Percentiles rank a stretch among this genome's conserved stretches.
phyloP scores from a whole-genome alignment of 2,329 filamentous ascomycete genomes.

The Exserohilum rostratum region DNA sequence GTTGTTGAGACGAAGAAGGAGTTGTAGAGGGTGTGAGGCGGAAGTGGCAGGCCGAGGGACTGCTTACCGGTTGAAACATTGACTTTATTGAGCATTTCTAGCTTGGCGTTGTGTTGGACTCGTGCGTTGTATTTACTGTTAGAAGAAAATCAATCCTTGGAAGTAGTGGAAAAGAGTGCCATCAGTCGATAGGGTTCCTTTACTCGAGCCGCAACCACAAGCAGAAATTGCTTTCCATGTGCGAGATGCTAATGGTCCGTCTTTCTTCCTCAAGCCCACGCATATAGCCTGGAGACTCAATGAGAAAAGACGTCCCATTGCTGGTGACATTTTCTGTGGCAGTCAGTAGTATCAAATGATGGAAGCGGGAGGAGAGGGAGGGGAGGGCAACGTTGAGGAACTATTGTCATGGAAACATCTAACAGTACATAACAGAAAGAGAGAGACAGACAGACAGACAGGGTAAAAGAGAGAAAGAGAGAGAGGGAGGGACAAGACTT shows the following conservation, averaged over 20 bases:
- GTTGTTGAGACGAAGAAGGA: conserved; percentile 49
- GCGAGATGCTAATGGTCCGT: neutral
- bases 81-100: conserved; percentile 15
- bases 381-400: neutral
- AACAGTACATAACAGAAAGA: neutral
- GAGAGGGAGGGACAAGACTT: conserved; percentile 7
- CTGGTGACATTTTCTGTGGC: conserved; percentile 18
- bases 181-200: too few relatives aligned
- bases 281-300: conserved; percentile 36
- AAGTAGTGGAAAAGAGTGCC: neutral
- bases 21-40: conserved; percentile 17
- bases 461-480: conserved; percentile 14
- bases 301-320: conserved; percentile 45
- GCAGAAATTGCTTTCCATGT: neutral
- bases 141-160: neutral
- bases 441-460: conserved; percentile 10
- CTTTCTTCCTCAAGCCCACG: conserved; percentile 42
- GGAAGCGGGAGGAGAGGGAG: neutral
- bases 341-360: neutral
- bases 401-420: too few relatives aligned
- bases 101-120: conserved; percentile 11
- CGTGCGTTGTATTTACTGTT: neutral
- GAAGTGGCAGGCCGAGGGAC: neutral
- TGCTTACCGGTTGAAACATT: neutral
- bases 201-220: too few relatives aligned